These are phyloP conservation scores for Amauroascus verrucosus DNA, from an alignment of 2,329 filamentous ascomycete genomes.

Conservation along the genomic window DNA sequence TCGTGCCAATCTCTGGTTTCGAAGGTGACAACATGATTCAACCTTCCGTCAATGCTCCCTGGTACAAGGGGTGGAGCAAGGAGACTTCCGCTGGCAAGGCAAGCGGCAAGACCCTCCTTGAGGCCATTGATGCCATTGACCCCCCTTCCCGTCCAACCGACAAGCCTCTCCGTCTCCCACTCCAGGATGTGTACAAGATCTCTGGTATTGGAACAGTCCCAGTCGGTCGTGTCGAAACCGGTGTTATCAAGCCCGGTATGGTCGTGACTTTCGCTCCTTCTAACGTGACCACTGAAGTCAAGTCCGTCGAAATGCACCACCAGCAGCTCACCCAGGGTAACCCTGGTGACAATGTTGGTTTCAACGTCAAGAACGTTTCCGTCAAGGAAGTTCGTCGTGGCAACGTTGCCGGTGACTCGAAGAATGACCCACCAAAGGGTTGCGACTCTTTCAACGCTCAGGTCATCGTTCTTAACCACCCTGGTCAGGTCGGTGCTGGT, in stretches of 20 bases:
- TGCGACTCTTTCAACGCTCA: slow-evolving; percentile 96
- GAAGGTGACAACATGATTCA: slow-evolving; percentile 99
- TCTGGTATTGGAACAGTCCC: slow-evolving; percentile 99
- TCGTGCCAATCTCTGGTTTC: slow-evolving; percentile 99
- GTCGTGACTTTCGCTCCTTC: slow-evolving; percentile 96
- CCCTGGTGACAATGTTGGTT: slow-evolving; percentile 99
- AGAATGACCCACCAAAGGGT: slow-evolving; percentile 92
- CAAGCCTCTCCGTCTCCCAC: slow-evolving; percentile 99
- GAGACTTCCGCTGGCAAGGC: slow-evolving; percentile 82
- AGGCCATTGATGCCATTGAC: slow-evolving; percentile 97
- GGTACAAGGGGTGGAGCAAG: slow-evolving; percentile 99
- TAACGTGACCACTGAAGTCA: slow-evolving; percentile 99
- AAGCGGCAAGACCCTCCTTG: slow-evolving; percentile 93
- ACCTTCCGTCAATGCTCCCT: slow-evolving; percentile 82
- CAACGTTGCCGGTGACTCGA: slow-evolving; percentile 99
- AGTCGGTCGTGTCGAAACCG: slow-evolving; percentile 99
- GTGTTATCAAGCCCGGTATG: slow-evolving; percentile 73
- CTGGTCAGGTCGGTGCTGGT: slow-evolving; percentile 96
- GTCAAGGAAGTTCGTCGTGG: slow-evolving; percentile 99
- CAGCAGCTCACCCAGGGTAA: slow-evolving; percentile 92
- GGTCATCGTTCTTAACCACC: slow-evolving; percentile 99
- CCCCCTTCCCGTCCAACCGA: slow-evolving; percentile 84
- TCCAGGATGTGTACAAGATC: slow-evolving; percentile 99
- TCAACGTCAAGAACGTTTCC: slow-evolving; percentile 99
- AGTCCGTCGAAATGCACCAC: slow-evolving; percentile 99